Conservation (phyloP, 176 grass and related monocot species). For the Metroxylon sagu region DNA sequence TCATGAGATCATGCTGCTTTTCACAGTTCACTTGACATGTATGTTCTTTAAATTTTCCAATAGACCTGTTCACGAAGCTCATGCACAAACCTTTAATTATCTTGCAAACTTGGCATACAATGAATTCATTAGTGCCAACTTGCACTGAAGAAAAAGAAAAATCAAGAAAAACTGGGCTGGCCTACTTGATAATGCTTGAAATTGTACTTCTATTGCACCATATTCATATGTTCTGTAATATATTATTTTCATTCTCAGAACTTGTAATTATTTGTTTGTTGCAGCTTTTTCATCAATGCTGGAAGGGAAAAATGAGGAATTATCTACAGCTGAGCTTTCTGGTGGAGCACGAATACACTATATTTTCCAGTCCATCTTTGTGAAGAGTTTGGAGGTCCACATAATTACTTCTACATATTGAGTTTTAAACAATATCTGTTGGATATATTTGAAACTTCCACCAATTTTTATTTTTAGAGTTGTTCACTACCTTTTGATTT, state of each 20-base stretch:
- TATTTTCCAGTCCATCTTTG: slow-evolving; percentile 95
- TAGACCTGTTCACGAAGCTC: too few species aligned
- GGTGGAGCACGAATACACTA: slow-evolving; percentile 97
- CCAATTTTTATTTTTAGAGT: not conserved
- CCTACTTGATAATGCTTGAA: not conserved
- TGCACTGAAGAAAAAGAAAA: too few species aligned
- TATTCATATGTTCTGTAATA: not conserved
- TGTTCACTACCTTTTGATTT: too few species aligned
- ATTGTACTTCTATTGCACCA: not conserved
- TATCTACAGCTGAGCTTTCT: slow-evolving; percentile 81
- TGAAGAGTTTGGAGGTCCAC: slow-evolving; percentile 89
- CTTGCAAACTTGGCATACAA: too few species aligned
- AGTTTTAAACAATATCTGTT: not conserved
- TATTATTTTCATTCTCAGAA: slow-evolving; percentile 8
- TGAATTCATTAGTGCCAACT: too few species aligned
- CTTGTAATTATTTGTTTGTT: slow-evolving; percentile 6
- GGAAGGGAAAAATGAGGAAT: slow-evolving; percentile 95
- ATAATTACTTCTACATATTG: slow-evolving; percentile 7
- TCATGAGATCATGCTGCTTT: not conserved
- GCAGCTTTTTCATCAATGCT: slow-evolving; percentile 90
- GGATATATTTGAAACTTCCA: slow-evolving; percentile 1
- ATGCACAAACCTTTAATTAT: too few species aligned
- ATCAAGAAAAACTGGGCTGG: too few species aligned
- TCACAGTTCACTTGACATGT: not conserved
- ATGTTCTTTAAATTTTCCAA: too few species aligned